Evolutionary conservation across 257 asterid species (phyloP).

Genomic region (Echium plantagineum): DNA sequence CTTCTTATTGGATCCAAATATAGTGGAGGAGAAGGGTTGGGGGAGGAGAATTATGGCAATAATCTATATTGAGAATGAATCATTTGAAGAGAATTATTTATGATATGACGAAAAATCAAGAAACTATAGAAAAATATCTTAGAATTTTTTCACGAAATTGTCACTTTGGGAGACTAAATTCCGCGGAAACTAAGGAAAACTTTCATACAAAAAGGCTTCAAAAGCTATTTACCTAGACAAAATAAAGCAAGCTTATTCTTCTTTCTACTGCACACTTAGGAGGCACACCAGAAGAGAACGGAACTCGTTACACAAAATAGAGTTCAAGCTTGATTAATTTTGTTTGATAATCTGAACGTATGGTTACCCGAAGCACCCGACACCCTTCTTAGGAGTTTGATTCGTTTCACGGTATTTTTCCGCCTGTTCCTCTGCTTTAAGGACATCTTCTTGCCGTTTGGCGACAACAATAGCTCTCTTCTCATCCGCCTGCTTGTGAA

Average conservation of each 20-base stretch:
- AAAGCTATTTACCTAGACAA: too few species aligned
- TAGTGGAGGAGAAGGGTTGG: too few species aligned
- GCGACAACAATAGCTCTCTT: slow-evolving; percentile 55
- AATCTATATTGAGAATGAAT: too few species aligned
- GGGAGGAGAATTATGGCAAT: too few species aligned
- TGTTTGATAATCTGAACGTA: slow-evolving; percentile 7
- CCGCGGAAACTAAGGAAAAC: too few species aligned
- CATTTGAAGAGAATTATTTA: too few species aligned
- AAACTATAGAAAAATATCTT: too few species aligned
- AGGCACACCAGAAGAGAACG: not conserved
- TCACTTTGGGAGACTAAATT: too few species aligned
- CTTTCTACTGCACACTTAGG: not conserved
- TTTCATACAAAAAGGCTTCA: not conserved
- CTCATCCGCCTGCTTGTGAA: slow-evolving; percentile 77
- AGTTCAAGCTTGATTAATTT: slow-evolving; percentile 6
- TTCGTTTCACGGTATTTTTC: slow-evolving; percentile 61
- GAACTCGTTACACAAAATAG: slow-evolving; percentile 1
- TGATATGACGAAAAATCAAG: too few species aligned
- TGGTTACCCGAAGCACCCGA: slow-evolving; percentile 50
- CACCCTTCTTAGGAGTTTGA: slow-evolving; percentile 30
- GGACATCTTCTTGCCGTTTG: slow-evolving; percentile 44
- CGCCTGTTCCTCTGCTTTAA: slow-evolving; percentile 51
- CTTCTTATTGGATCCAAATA: too few species aligned
- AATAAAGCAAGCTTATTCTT: not conserved
- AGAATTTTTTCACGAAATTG: too few species aligned